Percentiles rank a stretch among this genome's conserved stretches.
Conservation (phyloP, 768 basidiomycete species). For the Collybia nuda region DNA sequence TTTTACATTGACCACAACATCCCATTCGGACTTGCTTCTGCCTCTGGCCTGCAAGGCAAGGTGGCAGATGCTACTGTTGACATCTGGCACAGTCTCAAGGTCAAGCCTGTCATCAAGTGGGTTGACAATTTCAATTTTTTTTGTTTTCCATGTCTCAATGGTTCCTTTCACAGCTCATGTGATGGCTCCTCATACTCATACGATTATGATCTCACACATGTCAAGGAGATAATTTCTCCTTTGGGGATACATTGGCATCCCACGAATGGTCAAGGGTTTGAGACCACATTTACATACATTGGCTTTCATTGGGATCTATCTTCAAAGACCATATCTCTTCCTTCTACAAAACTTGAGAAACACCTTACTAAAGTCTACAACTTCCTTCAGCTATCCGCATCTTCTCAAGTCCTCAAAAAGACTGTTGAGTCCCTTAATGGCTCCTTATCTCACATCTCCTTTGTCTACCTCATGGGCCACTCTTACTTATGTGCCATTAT, state of each 20-base stretch:
- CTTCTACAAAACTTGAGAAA: slow-evolving; percentile 25
- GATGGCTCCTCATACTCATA: slow-evolving; percentile 6
- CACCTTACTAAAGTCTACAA: slow-evolving; percentile 4
- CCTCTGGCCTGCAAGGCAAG: slow-evolving; percentile 20
- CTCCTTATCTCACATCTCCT: no score
- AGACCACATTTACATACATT: slow-evolving; percentile 14
- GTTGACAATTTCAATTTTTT: slow-evolving; percentile 26
- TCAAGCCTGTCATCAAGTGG: slow-evolving; percentile 20
- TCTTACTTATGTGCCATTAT: no score
- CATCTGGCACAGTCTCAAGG: slow-evolving; percentile 16
- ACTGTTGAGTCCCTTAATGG: no score
- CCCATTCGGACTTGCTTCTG: slow-evolving; percentile 22
- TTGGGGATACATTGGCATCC: slow-evolving; percentile 25
- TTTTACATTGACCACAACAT: slow-evolving; percentile 15
- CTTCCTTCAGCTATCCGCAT: no score
- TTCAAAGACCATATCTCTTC: slow-evolving; percentile 18
- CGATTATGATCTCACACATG: slow-evolving; percentile 7
- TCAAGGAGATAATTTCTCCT: not conserved
- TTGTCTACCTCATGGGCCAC: no score
- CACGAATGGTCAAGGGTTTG: slow-evolving; percentile 17
- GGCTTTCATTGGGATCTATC: slow-evolving; percentile 29
- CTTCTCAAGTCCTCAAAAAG: no score
- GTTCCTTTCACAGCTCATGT: not conserved
- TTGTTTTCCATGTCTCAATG: slow-evolving; percentile 10
- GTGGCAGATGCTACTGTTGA: slow-evolving; percentile 19